These are phyloP conservation scores for Meira nashicola DNA, from an alignment of 1,284 basidiomycete species.

Conservation along the genomic window DNA sequence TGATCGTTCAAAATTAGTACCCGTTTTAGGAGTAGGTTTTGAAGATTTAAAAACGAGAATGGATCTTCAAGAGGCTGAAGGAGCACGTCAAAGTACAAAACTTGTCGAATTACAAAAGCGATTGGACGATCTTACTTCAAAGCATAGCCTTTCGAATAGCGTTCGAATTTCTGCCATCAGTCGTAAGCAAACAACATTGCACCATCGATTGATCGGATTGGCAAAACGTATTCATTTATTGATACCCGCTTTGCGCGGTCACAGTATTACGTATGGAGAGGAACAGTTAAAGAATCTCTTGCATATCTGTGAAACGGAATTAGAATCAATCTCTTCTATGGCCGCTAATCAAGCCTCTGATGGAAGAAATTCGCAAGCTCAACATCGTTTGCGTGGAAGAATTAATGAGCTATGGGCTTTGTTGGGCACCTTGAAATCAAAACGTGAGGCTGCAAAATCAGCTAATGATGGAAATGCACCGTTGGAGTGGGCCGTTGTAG, in stretches of 20 bases:
- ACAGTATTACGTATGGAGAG: conserved; percentile 37
- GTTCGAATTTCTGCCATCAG: conserved; percentile 35
- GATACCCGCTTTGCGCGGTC: conserved; percentile 38
- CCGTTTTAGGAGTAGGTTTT: conserved; percentile 49
- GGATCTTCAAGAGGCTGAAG: conserved; percentile 35
- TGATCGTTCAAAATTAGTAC: conserved; percentile 42
- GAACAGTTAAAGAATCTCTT: conserved; percentile 34
- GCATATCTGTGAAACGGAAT: conserved; percentile 45
- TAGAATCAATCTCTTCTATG: conserved; percentile 19
- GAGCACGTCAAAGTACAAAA: conserved; percentile 30
- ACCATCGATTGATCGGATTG: conserved; percentile 37
- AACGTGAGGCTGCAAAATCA: conserved; percentile 30
- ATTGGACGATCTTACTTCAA: conserved; percentile 31
- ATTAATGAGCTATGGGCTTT: conserved; percentile 51
- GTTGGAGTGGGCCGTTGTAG: conserved; percentile 50
- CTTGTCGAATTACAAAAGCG: conserved; percentile 23
- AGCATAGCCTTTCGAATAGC: conserved; percentile 38
- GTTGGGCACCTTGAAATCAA: conserved; percentile 41
- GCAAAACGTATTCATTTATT: conserved; percentile 30
- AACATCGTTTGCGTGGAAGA: conserved; percentile 29
- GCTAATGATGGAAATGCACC: conserved; percentile 22
- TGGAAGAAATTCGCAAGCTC: not conserved
- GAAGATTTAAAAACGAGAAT: conserved; percentile 40
- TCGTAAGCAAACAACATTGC: conserved; percentile 36
- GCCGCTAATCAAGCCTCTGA: not conserved